Evolutionary conservation across 495 filamentous ascomycete species (phyloP), one percentile per base, ranked within the genome.

Genomic region (Lentithecium fluviatile): DNA sequence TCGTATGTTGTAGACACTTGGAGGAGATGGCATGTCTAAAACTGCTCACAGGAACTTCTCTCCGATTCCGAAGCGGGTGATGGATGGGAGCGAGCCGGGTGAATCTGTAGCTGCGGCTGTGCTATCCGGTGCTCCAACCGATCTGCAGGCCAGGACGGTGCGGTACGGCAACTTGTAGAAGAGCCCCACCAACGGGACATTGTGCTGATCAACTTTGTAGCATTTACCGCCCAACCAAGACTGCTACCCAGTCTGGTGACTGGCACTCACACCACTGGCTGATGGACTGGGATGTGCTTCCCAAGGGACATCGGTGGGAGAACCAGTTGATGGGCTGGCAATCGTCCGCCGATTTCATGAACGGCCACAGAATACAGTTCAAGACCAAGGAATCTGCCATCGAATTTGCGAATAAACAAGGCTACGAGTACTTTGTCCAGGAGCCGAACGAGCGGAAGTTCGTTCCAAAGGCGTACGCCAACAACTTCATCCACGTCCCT

Each of bases 301-400:
- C 79, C 63, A 95, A 89, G 76, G 87, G 87, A 50, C 88, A 97
- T 74, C 85, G 94, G 69, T 97, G 94, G 94, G 94, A 99, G 81
- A 99, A 99, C 77, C 88, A 85, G 38, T 77, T 97, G 68, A 99
- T 97, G 84, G 94, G 94, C 26, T 99, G 95, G 95, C 91, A 97
- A 71, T 96, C 93, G 6, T 95, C 90, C 46, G 94, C 83, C 20
- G 94, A 99, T 75, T 78, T 79, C 66, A 88, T 97, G 88, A 91
- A 99, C 73, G 92, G 90, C 67, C 94, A 90, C 58, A 80, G 88
- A 73, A 73, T 99, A 58, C 85, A 85, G 71, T 99, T 99, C 83
- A 89, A 88, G 76, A 80, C 79, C 51, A 97, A 96, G 81, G 92
- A 99, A 73, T 92, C 95, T 69, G 94, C 94, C 62, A 92, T 99